Conservation (phyloP, 2,329 filamentous ascomycete species). For the Fusarium euwallaceae region DNA sequence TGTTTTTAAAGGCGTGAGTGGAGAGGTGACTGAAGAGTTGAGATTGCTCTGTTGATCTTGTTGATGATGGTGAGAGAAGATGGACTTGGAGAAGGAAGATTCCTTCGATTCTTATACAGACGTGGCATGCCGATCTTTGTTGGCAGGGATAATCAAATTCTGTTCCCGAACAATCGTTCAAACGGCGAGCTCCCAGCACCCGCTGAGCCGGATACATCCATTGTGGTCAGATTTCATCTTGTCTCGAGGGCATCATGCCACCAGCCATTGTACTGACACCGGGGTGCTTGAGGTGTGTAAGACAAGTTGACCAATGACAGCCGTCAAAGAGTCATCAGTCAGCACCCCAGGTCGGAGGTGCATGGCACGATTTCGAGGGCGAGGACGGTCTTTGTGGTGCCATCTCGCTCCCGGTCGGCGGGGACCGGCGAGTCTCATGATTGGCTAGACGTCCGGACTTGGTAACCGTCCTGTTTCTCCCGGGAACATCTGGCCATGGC, state of each 20-base stretch:
- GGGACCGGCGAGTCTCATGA: constrained; percentile 42
- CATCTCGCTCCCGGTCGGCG: constrained; percentile 44
- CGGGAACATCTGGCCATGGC: constrained; percentile 39
- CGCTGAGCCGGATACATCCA: constrained; percentile 39
- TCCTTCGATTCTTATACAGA: constrained; percentile 43
- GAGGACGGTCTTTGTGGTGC: constrained; percentile 41
- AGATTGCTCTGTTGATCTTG: constrained; percentile 35
- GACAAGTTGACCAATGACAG: constrained; percentile 33
- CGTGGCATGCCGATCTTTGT: constrained; percentile 28
- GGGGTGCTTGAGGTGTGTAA: constrained; percentile 23
- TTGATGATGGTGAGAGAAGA: constrained; percentile 40
- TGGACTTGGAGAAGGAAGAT: constrained; percentile 31
- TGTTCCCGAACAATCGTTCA: constrained; percentile 31
- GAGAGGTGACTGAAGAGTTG: constrained; percentile 36
- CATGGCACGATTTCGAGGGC: constrained; percentile 45
- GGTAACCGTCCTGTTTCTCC: constrained; percentile 43
- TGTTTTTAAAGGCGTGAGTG: constrained; percentile 20
- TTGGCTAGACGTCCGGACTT: constrained; percentile 36
- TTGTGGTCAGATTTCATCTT: constrained; percentile 47
- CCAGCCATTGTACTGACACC: constrained; percentile 28
- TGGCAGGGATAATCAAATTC: constrained; percentile 22
- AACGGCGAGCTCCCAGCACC: constrained; percentile 44
- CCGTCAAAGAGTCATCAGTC: constrained; percentile 22
- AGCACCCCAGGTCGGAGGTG: constrained; percentile 38
- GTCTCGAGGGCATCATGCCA: constrained; percentile 45